Evolutionary conservation across 441 rosid species (phyloP).

Genomic region (Euphorbia neoarborescens): DNA sequence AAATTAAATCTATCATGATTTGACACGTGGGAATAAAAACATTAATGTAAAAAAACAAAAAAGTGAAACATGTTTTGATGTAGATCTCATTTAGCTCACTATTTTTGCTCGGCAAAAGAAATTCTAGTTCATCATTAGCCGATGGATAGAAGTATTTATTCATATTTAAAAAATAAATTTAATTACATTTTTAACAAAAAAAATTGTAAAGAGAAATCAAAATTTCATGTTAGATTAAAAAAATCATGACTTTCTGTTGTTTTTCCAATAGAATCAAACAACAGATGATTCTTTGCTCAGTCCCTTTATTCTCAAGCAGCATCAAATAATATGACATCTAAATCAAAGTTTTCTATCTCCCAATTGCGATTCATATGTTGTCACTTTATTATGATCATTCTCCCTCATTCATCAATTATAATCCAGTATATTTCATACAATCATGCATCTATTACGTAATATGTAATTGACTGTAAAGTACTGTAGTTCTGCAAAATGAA

Average conservation of each 20-base stretch:
- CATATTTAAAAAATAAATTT: no score
- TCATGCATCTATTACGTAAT: not conserved
- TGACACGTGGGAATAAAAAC: no score
- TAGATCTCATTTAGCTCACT: no score
- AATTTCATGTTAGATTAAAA: not conserved
- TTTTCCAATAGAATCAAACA: not conserved
- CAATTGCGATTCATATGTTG: not conserved
- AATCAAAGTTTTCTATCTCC: not conserved
- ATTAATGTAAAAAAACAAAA: no score
- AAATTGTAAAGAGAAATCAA: not conserved
- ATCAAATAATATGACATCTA: not conserved
- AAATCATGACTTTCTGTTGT: not conserved
- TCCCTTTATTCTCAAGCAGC: not conserved
- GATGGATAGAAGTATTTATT: no score
- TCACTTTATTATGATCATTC: not conserved
- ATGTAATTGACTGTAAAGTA: conserved; percentile 2
- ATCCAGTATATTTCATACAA: not conserved
- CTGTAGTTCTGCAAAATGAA: not conserved
- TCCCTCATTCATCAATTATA: not conserved
- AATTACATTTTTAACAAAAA: no score
- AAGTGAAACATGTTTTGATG: no score
- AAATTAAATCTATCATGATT: no score
- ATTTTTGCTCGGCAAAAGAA: no score
- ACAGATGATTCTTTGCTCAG: not conserved
- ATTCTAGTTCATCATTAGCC: no score